These are phyloP conservation scores for Helotiales sp. DNA, from an alignment of 2,329 filamentous ascomycete genomes.

Conservation along the genomic window DNA sequence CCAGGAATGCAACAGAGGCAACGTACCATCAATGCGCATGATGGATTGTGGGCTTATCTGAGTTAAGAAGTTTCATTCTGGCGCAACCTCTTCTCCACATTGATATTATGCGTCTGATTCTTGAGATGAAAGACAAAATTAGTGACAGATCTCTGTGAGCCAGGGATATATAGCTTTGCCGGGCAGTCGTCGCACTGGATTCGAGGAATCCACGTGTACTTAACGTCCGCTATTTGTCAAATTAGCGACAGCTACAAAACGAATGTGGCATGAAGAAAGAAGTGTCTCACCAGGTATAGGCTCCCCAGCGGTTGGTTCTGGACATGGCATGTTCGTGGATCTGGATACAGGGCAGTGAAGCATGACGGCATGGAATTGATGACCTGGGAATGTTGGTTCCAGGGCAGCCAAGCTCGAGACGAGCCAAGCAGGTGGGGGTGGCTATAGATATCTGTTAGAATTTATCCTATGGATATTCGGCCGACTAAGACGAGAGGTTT, in stretches of 20 bases:
- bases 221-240: background rate
- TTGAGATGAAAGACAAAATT: slow-evolving; percentile 1
- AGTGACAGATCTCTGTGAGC: background rate
- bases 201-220: background rate
- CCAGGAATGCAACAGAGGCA: no score
- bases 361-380: background rate
- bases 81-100: background rate
- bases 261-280: background rate
- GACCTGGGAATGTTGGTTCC: background rate
- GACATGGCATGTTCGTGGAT: background rate
- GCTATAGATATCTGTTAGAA: background rate
- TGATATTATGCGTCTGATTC: background rate
- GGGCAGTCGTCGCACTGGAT: background rate
- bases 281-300: background rate
- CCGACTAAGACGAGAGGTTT: background rate
- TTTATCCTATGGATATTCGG: no score
- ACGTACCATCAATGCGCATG: no score
- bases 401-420: background rate
- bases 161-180: slow-evolving; percentile 1
- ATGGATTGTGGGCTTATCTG: background rate
- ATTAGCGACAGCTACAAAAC: background rate
- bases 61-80: background rate
- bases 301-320: background rate
- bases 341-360: background rate
- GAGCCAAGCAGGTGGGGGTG: slow-evolving; percentile 4